These are phyloP conservation scores for Apiospora pterosperma DNA, from an alignment of 2,329 filamentous ascomycete species.

Conservation along the genomic window DNA sequence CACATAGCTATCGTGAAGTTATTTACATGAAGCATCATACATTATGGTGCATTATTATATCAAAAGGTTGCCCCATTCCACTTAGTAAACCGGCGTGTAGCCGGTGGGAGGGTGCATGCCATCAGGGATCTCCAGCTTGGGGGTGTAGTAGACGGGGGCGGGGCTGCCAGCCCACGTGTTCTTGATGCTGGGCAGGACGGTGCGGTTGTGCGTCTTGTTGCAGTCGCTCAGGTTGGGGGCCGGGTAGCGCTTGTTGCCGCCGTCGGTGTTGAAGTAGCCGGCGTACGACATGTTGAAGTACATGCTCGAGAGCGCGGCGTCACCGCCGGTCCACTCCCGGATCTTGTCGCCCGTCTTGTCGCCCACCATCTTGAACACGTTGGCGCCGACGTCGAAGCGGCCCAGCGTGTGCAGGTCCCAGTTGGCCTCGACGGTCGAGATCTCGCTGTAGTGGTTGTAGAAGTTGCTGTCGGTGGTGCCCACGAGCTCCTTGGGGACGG, in stretches of 20 bases:
- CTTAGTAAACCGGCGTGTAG: slow-evolving; percentile 20
- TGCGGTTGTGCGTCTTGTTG: slow-evolving; percentile 22
- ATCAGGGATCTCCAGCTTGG: slow-evolving; percentile 36
- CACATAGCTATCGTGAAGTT: too few relatives aligned
- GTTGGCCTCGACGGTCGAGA: slow-evolving; percentile 66
- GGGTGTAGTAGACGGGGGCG: slow-evolving; percentile 39
- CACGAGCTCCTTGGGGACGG: slow-evolving; percentile 60
- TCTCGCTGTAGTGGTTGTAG: slow-evolving; percentile 70
- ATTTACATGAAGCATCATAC: background rate
- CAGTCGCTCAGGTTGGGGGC: slow-evolving; percentile 34
- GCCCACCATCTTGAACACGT: slow-evolving; percentile 62
- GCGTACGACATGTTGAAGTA: slow-evolving; percentile 54
- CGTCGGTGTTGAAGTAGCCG: slow-evolving; percentile 40
- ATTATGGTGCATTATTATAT: background rate
- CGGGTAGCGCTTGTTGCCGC: slow-evolving; percentile 32
- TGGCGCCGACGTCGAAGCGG: slow-evolving; percentile 69
- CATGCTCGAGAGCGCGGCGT: slow-evolving; percentile 25
- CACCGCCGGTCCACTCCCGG: slow-evolving; percentile 32
- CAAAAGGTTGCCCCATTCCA: background rate
- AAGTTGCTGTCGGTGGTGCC: slow-evolving; percentile 67
- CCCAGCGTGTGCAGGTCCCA: slow-evolving; percentile 68
- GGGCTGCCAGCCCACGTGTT: slow-evolving; percentile 33
- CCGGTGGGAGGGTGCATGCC: slow-evolving; percentile 39
- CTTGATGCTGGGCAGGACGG: slow-evolving; percentile 35
- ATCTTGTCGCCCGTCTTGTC: slow-evolving; percentile 55